phyloP scores from a whole-genome alignment of 352 stramenopile species.

The Phytophthora multivora region DNA sequence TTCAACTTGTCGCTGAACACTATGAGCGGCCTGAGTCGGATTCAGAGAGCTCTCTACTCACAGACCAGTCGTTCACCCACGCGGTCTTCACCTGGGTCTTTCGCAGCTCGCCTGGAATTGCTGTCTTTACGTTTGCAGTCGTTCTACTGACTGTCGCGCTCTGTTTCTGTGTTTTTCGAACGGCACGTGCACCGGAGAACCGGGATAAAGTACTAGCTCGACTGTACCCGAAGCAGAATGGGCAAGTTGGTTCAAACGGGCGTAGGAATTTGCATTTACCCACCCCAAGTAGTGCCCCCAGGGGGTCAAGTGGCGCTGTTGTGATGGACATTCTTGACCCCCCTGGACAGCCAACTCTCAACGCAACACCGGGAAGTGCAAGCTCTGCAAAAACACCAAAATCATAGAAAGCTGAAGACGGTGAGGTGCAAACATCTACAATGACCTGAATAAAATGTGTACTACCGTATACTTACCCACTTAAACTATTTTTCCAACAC shows the following conservation, averaged over 20 bases:
- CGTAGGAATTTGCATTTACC: too few species aligned
- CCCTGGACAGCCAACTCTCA: not conserved
- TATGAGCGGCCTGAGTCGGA: constrained; percentile 34
- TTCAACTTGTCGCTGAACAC: constrained; percentile 49
- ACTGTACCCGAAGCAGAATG: constrained; percentile 8
- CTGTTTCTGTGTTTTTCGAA: constrained; percentile 60
- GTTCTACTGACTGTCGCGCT: constrained; percentile 42
- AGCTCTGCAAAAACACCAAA: too few species aligned
- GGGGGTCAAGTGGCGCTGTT: constrained; percentile 8
- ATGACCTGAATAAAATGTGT: too few species aligned
- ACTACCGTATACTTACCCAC: too few species aligned
- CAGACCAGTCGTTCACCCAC: constrained; percentile 51
- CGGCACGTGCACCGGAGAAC: constrained; percentile 65
- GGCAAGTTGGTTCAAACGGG: too few species aligned
- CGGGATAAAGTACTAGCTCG: constrained; percentile 52
- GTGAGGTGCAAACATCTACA: too few species aligned
- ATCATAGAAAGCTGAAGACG: too few species aligned
- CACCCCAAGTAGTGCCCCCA: not conserved
- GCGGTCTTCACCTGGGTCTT: constrained; percentile 62
- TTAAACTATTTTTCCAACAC: too few species aligned
- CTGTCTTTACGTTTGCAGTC: constrained; percentile 51
- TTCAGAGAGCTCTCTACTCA: constrained; percentile 35
- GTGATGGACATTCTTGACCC: constrained; percentile 29
- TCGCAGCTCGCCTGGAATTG: constrained; percentile 44
- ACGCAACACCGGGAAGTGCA: too few species aligned